Base-by-base conservation (phyloP, 805 yeast genomes). In the Candida namnaoensis region DNA sequence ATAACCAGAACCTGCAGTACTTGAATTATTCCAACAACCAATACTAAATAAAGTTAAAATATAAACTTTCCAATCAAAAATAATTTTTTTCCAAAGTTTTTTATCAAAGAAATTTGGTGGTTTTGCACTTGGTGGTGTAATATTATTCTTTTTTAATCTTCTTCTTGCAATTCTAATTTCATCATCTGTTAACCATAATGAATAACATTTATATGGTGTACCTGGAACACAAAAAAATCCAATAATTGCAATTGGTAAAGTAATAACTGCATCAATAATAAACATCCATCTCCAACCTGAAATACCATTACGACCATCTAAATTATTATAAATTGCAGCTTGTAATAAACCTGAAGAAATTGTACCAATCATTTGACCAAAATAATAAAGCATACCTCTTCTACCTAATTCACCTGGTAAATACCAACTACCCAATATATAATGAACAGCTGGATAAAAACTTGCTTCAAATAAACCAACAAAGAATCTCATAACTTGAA, bases 221-320 rank as follows among this genome's bases (percentile, higher is more conserved):
- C 87, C 88, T 7, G 88, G 88, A 47, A 79, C 57, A 46, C 66
- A 49, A 51, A 72, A 74, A 45, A 68, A 64, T 1, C 84, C 84
- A 42, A 75, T 50, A 5, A 80, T 12, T 7, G 80, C 82, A 32
- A 81, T 72, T 3, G 68, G 75, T 27, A 80, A 51, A 1, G 85
- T 77, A 35, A 81, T 69, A 38, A 75, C 51, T 11, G 80, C 81
- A 25, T 80, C 86, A 45, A 82, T 69, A 38, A 82, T 76, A 52
- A 78, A 82, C 57, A 78, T 76, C 88, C 88, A 82, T 63, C 80
- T 68, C 88, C 88, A 82, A 13, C 85, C 78, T 8, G 69, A 68
- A 10, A 75, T 60, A 0, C 86, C 86, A 37, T 57, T 52, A 10
- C 54, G 62, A 28, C 82, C 85, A 41, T 68, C 60, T 48, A 82